Conservation (phyloP, 805 yeast genomes). For the Candida quercuum region DNA sequence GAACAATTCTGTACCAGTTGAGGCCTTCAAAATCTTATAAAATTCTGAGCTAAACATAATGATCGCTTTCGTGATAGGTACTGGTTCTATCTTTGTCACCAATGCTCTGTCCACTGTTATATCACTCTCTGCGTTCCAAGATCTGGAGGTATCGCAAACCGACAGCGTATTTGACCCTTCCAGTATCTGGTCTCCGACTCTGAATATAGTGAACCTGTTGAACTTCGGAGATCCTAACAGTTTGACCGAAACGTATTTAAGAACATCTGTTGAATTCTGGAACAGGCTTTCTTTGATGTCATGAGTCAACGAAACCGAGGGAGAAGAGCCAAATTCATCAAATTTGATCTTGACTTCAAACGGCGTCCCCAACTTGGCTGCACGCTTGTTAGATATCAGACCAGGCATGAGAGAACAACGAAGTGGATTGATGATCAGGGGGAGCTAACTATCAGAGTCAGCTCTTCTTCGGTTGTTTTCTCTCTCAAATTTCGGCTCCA, state of each 20-base stretch:
- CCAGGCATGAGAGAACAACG: too few relatives aligned
- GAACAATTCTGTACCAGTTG: conserved; percentile 12
- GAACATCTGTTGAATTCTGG: neutral
- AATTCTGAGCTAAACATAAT: conserved; percentile 18
- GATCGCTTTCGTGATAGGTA: conserved; percentile 14
- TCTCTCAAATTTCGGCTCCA: too few relatives aligned
- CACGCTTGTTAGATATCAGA: neutral
- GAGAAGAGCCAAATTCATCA: neutral
- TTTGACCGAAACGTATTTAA: conserved; percentile 13
- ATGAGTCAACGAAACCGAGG: conserved; percentile 2
- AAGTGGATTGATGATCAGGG: too few relatives aligned
- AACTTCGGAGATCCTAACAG: conserved; percentile 12
- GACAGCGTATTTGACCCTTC: conserved; percentile 7
- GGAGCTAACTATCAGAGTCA: too few relatives aligned
- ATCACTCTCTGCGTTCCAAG: conserved; percentile 6
- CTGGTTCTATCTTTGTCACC: conserved; percentile 10
- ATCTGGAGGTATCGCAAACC: conserved; percentile 8
- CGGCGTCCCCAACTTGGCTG: neutral
- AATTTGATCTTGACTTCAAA: neutral
- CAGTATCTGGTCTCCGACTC: conserved; percentile 4
- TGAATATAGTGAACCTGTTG: conserved; percentile 5
- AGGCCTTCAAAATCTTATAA: conserved; percentile 13
- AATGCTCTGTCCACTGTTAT: conserved; percentile 18
- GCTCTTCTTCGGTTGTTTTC: too few relatives aligned
- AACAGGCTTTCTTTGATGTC: conserved; percentile 3